These are phyloP conservation scores for Hyphodiscus hymeniophilus DNA, from an alignment of 495 filamentous ascomycete species.

Conservation along the genomic window DNA sequence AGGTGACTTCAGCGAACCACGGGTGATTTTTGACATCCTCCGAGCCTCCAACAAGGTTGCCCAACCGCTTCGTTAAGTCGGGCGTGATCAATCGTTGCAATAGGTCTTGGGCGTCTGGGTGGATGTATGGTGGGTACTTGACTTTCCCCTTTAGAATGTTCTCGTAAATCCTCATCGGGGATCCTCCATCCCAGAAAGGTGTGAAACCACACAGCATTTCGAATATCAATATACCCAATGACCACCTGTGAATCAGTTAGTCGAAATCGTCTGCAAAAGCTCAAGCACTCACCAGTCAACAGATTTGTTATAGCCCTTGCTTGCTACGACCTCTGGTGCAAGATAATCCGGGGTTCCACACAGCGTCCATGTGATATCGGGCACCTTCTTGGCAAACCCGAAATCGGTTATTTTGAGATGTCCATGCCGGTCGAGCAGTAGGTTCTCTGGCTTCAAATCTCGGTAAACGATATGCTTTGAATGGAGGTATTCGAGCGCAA, in stretches of 20 bases:
- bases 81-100: conserved; percentile 87
- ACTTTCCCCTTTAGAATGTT: conserved; percentile 91
- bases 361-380: conserved; percentile 97
- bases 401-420: conserved; percentile 99
- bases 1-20: conserved; percentile 97
- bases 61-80: conserved; percentile 89
- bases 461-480: conserved; percentile 92
- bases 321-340: conserved; percentile 91
- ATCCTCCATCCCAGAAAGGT: conserved; percentile 96
- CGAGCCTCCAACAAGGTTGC: conserved; percentile 87
- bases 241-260: conserved; percentile 63
- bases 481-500: conserved; percentile 96
- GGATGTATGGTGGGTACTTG: conserved; percentile 93
- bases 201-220: conserved; percentile 99
- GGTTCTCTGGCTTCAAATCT: conserved; percentile 93
- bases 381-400: conserved; percentile 96
- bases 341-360: conserved; percentile 99
- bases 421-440: conserved; percentile 90
- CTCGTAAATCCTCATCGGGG: conserved; percentile 98
- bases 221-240: conserved; percentile 93
- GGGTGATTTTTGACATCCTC: conserved; percentile 90
- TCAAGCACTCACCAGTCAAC: conserved; percentile 80
- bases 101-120: conserved; percentile 87
- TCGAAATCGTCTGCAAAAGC: background rate
- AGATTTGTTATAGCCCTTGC: conserved; percentile 98